Evolutionary conservation across 805 yeast genomes (phyloP), one percentile per base, ranked within the genome.

Genomic region (Danielozyma ontarioensis): DNA sequence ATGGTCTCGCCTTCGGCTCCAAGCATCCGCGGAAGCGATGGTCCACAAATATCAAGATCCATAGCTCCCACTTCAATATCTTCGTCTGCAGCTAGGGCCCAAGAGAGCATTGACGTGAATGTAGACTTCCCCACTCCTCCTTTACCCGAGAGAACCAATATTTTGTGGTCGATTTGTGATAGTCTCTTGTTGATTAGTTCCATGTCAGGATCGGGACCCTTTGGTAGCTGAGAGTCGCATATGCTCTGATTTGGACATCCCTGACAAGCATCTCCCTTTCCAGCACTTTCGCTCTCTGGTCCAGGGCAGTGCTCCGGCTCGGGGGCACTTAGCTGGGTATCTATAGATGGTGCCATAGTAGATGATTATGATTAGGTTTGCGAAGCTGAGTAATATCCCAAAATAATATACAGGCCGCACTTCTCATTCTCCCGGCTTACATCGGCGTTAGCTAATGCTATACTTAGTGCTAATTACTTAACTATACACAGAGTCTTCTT

Each of bases 241-340:
- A 90, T 83, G 28, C 72, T 78, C 58, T 93, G 88, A 60, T 93
- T 93, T 12, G 97, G 94, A 64, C 99, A 93, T 8, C 97, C 96
- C 6, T 65, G 72, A 54, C 99, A 93, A 10, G 97, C 95, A 51
- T 86, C 96, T 3, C 86, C 89, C 48, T 83, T 78, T 5, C 99
- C 99, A 2, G 99, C 98, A 33, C 64, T 60, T 46, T 88, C 97
- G 2, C 95, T 82, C 53, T 90, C 96, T 2, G 97, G 95, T 1
- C 98, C 99, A 0, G 98, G 98, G 64, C 99, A 93, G 58, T 93
- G 97, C 53, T 88, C 97, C 1, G 98, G 97, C 50, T 83, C 94
- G 1, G 93, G 88, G 1, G 80, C 85, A 35, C 68, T 45, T 16
- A 63, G 48, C 27, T 50, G 44, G 31, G 44, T 31, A 16, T 37